Evolutionary conservation across 139 green algal species (phyloP).

Genomic region (Coelastrella sp.): DNA sequence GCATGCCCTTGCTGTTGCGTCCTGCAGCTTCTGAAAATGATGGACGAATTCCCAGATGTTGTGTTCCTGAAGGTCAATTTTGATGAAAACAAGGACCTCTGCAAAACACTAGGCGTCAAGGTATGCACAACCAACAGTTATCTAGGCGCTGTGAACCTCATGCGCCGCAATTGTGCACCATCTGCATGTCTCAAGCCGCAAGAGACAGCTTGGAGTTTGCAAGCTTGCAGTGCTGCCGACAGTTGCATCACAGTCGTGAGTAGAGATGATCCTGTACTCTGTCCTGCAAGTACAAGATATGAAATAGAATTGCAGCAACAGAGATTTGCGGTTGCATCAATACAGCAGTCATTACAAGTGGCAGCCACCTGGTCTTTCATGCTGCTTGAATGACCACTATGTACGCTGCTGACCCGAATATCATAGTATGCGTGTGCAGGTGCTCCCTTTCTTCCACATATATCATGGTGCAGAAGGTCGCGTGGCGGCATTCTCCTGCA

Average conservation of each 20-base stretch:
- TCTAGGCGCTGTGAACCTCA: neutral
- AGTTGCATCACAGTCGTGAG: too few relatives aligned
- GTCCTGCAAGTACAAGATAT: too few relatives aligned
- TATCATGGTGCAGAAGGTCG: constrained; percentile 88
- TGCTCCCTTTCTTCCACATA: constrained; percentile 97
- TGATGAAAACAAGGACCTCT: constrained; percentile 91
- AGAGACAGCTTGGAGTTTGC: too few relatives aligned
- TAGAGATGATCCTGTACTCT: too few relatives aligned
- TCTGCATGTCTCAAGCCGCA: too few relatives aligned
- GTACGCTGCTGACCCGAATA: neutral
- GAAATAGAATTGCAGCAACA: too few relatives aligned
- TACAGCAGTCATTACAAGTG: too few relatives aligned
- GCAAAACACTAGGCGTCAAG: constrained; percentile 86
- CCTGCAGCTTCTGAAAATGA: constrained; percentile 71
- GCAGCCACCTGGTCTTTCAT: too few relatives aligned
- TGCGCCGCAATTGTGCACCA: neutral
- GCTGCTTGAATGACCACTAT: too few relatives aligned
- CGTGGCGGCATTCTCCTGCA: constrained; percentile 83
- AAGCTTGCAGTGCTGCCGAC: too few relatives aligned
- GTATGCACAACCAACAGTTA: neutral
- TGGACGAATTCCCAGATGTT: constrained; percentile 78
- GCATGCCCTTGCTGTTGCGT: neutral
- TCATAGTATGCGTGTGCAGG: constrained; percentile 35
- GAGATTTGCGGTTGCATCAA: too few relatives aligned
- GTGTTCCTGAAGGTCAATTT: constrained; percentile 92